Evolutionary conservation across 495 filamentous ascomycete genomes (phyloP), one percentile per base, ranked within the genome.

Genomic region (Chaetomidium leptoderma): DNA sequence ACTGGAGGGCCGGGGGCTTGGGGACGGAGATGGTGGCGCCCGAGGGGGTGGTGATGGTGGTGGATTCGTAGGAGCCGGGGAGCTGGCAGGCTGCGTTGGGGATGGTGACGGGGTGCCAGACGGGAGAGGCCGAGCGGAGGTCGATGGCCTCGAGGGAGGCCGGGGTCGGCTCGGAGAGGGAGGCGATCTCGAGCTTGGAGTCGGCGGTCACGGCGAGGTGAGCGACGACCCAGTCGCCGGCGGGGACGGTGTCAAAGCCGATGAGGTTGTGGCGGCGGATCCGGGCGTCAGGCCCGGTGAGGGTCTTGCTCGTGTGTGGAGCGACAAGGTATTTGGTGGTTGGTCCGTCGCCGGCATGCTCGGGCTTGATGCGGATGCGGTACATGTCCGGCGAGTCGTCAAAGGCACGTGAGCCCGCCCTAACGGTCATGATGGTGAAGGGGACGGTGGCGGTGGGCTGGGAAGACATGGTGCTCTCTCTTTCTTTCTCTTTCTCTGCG

Each of bases 301-400:
- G 9, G 24, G 26, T n/a, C 21, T 26, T 26, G 44, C 21, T 13
- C 6, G 44, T 29, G 44, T 46, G 29, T 4, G 44, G 44, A 2
- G 44, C 43, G 24, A 16, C 24, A 2, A 46, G 44, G 44, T 29
- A 46, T n/a, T 46, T 46, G 44, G 17, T 30, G 44, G 44, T 46
- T 16, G 44, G 44, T 3, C 44, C 44, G 44, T 16, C 39, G 39
- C n/a, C 44, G 44, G 44, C 44, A 16, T 46, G 44, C 44, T 46
- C 44, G 11, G 21, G 44, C 24, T n/a, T 1, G 14, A 46, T 6
- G 44, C 44, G 44, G 44, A 46, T 46, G 44, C 44, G 44, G 44
- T 46, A 46, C 4, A 46, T 11, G 44, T 46, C 44, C 24, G 44
- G 44, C 8, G 44, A 46, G 44, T 29, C 24, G 44, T 11, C 13